Base-by-base conservation (phyloP, 495 filamentous ascomycete species). In the Daldinia childiae region DNA sequence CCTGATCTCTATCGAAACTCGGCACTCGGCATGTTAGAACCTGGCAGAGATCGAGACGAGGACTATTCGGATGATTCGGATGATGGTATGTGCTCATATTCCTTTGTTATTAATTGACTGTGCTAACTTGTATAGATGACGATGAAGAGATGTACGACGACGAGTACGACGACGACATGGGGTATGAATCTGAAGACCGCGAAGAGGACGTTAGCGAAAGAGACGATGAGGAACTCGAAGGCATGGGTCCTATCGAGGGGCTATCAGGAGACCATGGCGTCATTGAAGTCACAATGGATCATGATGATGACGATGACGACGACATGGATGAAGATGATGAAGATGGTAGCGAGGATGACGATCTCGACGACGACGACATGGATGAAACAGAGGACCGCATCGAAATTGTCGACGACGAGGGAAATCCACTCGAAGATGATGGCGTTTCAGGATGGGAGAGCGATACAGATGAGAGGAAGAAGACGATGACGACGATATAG, bases 1-100 rank as follows among this genome's bases (percentile, higher is more conserved):
- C 95, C 95, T 21, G 96, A 99, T 82, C 87, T 99, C 7, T 98
- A 97, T 81, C 90, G 95, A 43, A 97, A 98, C 76, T 98, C 95
- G 4, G 93, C 96, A 4, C 85, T 99, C 34, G 96, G 96, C 39
- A 94, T 99, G 88, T 89, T 97, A 64, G 95, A 98, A 76, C 92
- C 91, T 68, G 71, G 74, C 6, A 87, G 88, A 66, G 87, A 92
- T 68, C 90, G 93, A 68, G 91, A 93, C 63, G 64, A 64, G 54
- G 91, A 92, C 59, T 91, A 90, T 64, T 92, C 90, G 6, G 89
- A 89, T 62, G 88, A 87, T 58, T 87, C 82, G 14, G 85, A 91
- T 60, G 93, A 93, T 71, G 88, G 82, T 84, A 80, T 57, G 74
- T 65, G 55, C 30, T 19, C 12, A 38, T 30, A 24, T 12, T 70